Evolutionary conservation across 2,329 filamentous ascomycete species (phyloP).

Genomic region (Tolypocladium capitatum): DNA sequence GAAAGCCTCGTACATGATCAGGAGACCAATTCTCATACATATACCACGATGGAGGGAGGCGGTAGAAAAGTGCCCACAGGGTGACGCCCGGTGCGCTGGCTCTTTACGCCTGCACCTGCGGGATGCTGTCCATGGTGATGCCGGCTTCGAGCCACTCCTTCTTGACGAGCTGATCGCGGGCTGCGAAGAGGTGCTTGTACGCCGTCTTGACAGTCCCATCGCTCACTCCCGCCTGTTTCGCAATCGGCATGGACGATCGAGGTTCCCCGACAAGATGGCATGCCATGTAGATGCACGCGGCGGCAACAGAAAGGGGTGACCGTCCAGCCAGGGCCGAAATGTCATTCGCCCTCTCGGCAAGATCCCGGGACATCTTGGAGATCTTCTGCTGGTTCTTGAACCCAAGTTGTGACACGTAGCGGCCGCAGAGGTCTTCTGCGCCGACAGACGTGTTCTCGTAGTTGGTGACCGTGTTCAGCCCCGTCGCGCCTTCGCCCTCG

Average conservation of each 20-base stretch:
- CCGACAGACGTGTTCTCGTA: constrained; percentile 70
- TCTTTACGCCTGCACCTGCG: constrained; percentile 26
- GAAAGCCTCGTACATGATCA: too few relatives aligned
- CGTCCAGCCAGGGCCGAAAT: constrained; percentile 78
- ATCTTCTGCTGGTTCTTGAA: constrained; percentile 59
- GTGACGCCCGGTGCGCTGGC: neutral
- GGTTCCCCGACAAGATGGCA: constrained; percentile 72
- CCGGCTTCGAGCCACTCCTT: constrained; percentile 62
- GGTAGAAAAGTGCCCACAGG: neutral
- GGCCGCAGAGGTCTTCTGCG: constrained; percentile 72
- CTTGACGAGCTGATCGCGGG: constrained; percentile 61
- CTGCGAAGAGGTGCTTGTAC: constrained; percentile 75
- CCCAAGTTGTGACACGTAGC: constrained; percentile 76
- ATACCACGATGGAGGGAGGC: neutral
- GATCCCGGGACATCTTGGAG: constrained; percentile 64
- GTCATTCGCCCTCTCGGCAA: constrained; percentile 65
- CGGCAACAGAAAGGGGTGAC: constrained; percentile 85
- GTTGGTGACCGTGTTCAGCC: constrained; percentile 45
- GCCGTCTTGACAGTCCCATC: constrained; percentile 95
- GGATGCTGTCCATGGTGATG: constrained; percentile 59
- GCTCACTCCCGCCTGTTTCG: constrained; percentile 72
- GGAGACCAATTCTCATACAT: neutral
- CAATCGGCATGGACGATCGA: constrained; percentile 76
- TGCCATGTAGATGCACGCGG: constrained; percentile 94
- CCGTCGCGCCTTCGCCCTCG: constrained; percentile 31